Percentiles rank a stretch among this genome's conserved stretches.
Conservation (phyloP, 805 yeast genomes). For the Starmerella stigmatis region DNA sequence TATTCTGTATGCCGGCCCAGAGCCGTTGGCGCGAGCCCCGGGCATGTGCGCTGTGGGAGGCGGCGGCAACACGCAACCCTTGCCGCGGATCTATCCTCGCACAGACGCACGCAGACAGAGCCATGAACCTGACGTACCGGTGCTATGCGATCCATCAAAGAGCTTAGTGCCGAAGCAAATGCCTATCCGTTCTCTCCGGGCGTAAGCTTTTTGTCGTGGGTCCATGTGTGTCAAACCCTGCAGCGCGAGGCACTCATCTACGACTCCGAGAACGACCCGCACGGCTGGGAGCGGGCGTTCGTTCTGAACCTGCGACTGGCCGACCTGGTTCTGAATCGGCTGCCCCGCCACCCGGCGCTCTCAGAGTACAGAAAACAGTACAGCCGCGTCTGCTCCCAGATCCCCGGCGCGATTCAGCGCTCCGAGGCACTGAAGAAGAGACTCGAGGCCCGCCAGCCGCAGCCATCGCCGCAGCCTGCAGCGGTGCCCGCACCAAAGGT, state of each 20-base stretch:
- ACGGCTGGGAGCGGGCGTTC: conserved; percentile 41
- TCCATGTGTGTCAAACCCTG: conserved; percentile 43
- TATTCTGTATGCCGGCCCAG: too few relatives aligned
- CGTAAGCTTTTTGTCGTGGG: conserved; percentile 45
- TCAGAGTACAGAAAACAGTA: conserved; percentile 22
- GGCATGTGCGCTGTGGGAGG: too few relatives aligned
- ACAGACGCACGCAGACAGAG: too few relatives aligned
- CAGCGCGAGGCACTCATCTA: conserved; percentile 37
- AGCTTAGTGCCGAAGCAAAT: conserved; percentile 40
- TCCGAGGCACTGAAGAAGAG: conserved; percentile 25
- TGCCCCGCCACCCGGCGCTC: conserved; percentile 40
- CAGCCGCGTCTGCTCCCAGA: conserved; percentile 10
- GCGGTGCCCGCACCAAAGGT: neutral
- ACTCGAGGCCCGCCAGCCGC: conserved; percentile 17
- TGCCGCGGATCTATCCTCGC: neutral
- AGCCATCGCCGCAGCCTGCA: conserved; percentile 5
- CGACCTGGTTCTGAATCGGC: conserved; percentile 42
- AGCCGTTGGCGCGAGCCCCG: too few relatives aligned
- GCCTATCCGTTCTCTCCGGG: conserved; percentile 44
- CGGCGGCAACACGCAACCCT: neutral
- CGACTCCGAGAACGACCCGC: conserved; percentile 30
- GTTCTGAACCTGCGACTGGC: conserved; percentile 48
- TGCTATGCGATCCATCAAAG: conserved; percentile 19
- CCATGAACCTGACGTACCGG: neutral
- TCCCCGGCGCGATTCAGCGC: conserved; percentile 25